A percentile compares a stretch with the other conserved stretches of the same genome.
Conservation (phyloP, 257 asterid species). For the Scutellaria barbata region DNA sequence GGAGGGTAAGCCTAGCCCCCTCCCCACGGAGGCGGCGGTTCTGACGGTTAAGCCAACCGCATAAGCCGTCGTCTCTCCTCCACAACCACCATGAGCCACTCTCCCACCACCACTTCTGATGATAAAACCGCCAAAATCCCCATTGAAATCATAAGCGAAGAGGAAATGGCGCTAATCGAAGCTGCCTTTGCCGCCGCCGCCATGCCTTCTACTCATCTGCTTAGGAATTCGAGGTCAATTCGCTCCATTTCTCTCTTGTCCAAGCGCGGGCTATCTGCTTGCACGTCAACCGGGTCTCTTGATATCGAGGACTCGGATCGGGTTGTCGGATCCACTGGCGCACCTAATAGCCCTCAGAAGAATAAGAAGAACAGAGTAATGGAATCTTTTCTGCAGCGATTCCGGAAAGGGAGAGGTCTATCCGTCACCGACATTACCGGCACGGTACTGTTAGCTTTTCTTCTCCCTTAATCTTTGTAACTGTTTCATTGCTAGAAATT, state of each 20-base stretch:
- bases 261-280: constrained; percentile 60
- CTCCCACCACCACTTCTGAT: constrained; percentile 7
- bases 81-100: constrained; percentile 49
- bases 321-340: constrained; percentile 32
- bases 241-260: constrained; percentile 58
- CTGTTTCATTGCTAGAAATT: not conserved
- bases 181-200: constrained; percentile 66
- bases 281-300: constrained; percentile 43
- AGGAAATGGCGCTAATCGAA: constrained; percentile 83
- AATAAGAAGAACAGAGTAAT: constrained; percentile 43
- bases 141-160: constrained; percentile 63
- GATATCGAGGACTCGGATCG: constrained; percentile 77
- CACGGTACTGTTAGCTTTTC: constrained; percentile 52
- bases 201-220: constrained; percentile 41
- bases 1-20: not conserved
- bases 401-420: constrained; percentile 69
- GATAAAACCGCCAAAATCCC: constrained; percentile 47
- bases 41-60: constrained; percentile 34
- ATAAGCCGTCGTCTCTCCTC: constrained; percentile 35
- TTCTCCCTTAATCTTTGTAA: not conserved
- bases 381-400: constrained; percentile 64
- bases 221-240: constrained; percentile 48
- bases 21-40: constrained; percentile 36
- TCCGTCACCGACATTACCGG: constrained; percentile 82
- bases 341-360: constrained; percentile 41